phyloP scores from a whole-genome alignment of 2,329 filamentous ascomycete species.

The Nothophoma quercina region DNA sequence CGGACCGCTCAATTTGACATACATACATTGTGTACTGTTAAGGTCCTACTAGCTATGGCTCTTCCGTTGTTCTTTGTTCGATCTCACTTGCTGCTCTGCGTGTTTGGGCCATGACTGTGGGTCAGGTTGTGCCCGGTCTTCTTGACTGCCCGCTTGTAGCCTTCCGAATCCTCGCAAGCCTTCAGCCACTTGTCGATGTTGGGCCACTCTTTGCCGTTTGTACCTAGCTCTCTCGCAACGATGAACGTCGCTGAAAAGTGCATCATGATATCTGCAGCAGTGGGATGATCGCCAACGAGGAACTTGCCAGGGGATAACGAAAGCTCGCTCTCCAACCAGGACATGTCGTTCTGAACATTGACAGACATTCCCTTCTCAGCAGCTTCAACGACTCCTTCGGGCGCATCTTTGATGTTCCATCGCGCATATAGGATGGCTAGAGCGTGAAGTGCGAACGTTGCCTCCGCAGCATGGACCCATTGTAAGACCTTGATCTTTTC shows the following conservation, averaged over 20 bases:
- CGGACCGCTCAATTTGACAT: not conserved
- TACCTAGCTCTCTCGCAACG: conserved; percentile 48
- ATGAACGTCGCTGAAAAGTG: conserved; percentile 54
- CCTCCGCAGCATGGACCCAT: conserved; percentile 59
- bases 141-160: conserved; percentile 51
- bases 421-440: conserved; percentile 56
- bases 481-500: conserved; percentile 50
- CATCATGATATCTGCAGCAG: conserved; percentile 57
- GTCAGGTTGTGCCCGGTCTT: conserved; percentile 47
- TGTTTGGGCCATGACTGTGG: conserved; percentile 10
- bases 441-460: conserved; percentile 55
- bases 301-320: conserved; percentile 49
- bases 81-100: not conserved
- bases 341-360: conserved; percentile 57
- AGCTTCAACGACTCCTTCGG: conserved; percentile 39
- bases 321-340: conserved; percentile 55
- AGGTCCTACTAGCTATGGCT: not conserved
- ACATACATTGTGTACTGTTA: not conserved
- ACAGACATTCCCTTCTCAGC: conserved; percentile 50
- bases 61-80: not conserved
- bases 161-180: conserved; percentile 45
- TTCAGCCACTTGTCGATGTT: conserved; percentile 47
- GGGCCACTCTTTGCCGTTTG: conserved; percentile 37
- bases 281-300: conserved; percentile 52
- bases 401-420: conserved; percentile 48